Base-by-base conservation (phyloP, 768 basidiomycete species). In the Dioszegia crocea region DNA sequence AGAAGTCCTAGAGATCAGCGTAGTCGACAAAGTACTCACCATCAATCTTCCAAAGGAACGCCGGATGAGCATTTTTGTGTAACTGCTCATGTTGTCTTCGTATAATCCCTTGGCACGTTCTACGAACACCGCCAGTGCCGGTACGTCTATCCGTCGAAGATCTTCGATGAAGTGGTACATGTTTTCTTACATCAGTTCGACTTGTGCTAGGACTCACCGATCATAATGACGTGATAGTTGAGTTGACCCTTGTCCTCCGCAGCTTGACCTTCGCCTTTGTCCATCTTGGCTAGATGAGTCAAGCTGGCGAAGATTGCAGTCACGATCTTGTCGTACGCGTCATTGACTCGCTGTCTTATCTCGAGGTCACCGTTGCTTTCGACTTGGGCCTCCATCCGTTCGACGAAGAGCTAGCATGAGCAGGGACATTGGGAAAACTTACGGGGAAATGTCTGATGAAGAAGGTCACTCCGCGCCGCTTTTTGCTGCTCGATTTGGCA, bases 281-380 rank as follows among this genome's bases (percentile, higher is more conserved):
- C 88, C 82, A 94, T 79, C 76, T 96, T 98, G 11, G 93, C 94
- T 84, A 98, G 90, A 61, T 93, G 91, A 77, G 91, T 92, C 61
- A 98, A 76, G 14, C 85, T 87, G 44, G 91, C 92, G 70, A 98
- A 93, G 84, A 98, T 96, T 41, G 86, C 81, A 61, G 87, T 85
- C 36, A 91, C 88, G 41, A 98, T 88, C 66, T 82, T 85, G 73
- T 93, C 91, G 71, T 97, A 96, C 0, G 89, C 87, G 4, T 80
- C 78, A 69, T 97, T 88, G 31, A 96, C 88, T 47, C 79, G 83
- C 9, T 79, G 78, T 30, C 93, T 85, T 62, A 93, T 86, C 68
- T 88, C 88, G 57, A 91, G 81, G 29, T 67, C 69, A 66, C 89
- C 86, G 10, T 85, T 84, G 9, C 86, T 87, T 46, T 86, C 79